Conservation (phyloP, 352 stramenopile species). For the Pythium coloratum region DNA sequence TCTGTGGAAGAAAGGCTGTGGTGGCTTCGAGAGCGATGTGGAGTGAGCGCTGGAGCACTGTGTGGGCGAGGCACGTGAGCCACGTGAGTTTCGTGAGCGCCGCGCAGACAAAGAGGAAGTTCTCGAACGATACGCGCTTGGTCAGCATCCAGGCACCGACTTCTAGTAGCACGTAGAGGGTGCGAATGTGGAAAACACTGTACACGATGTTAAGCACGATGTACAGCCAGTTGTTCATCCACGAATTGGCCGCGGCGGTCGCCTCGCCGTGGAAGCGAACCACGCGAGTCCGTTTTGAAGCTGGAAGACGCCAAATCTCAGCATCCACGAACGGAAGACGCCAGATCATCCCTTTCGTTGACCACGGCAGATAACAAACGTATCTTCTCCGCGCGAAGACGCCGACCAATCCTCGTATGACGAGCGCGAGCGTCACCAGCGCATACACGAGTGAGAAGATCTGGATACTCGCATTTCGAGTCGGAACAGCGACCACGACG, state of each 20-base stretch:
- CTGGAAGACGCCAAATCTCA: not conserved
- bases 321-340: not conserved
- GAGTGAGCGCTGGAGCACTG: slow-evolving; percentile 21
- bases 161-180: slow-evolving; percentile 43
- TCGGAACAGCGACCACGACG: slow-evolving; percentile 2
- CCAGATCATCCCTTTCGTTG: not conserved
- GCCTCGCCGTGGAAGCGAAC: slow-evolving; percentile 42
- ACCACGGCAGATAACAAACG: not conserved
- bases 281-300: not conserved
- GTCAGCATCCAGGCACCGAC: slow-evolving; percentile 50
- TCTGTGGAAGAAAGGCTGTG: not conserved
- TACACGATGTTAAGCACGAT: slow-evolving; percentile 52
- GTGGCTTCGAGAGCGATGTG: not conserved
- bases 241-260: slow-evolving; percentile 51
- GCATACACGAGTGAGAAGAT: slow-evolving; percentile 25
- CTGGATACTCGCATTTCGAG: slow-evolving; percentile 17
- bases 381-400: not conserved
- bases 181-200: slow-evolving; percentile 35
- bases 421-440: slow-evolving; percentile 28
- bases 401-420: slow-evolving; percentile 17
- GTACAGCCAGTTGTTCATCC: slow-evolving; percentile 71
- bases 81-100: slow-evolving; percentile 54
- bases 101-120: slow-evolving; percentile 51
- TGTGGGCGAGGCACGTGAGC: slow-evolving; percentile 56
- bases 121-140: slow-evolving; percentile 40